A percentile compares a stretch with the other conserved stretches of the same genome.
phyloP scores from a whole-genome alignment of 2,329 filamentous ascomycete genomes.

The Xylaria sp. region DNA sequence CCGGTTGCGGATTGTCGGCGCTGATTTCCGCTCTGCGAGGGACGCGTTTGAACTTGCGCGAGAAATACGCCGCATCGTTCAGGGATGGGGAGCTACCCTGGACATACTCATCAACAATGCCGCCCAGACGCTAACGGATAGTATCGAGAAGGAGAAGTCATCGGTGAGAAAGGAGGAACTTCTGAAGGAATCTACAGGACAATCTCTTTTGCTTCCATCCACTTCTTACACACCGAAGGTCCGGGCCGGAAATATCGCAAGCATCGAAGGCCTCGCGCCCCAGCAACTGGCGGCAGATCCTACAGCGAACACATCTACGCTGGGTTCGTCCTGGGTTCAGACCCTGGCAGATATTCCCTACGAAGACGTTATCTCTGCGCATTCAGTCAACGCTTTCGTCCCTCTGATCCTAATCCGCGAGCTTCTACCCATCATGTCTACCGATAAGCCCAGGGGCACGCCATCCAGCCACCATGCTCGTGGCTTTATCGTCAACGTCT shows the following conservation, averaged over 20 bases:
- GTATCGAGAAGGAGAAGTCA: conserved; percentile 22
- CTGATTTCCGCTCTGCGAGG: conserved; percentile 26
- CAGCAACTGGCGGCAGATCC: not conserved
- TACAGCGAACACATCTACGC: too few relatives aligned
- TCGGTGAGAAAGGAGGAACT: conserved; percentile 1
- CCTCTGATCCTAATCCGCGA: conserved; percentile 33
- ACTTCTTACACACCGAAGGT: conserved; percentile 16
- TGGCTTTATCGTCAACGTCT: too few relatives aligned
- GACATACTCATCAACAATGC: conserved; percentile 34
- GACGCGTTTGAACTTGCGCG: conserved; percentile 29
- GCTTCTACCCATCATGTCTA: conserved; percentile 29
- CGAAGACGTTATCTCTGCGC: conserved; percentile 36
- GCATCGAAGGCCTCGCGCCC: conserved; percentile 17
- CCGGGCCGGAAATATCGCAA: conserved; percentile 13
- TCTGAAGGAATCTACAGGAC: not conserved
- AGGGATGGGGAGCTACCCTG: conserved; percentile 24
- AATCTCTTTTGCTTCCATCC: conserved; percentile 3
- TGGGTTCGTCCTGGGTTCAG: too few relatives aligned
- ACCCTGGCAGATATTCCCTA: conserved; percentile 29
- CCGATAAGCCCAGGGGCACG: not conserved
- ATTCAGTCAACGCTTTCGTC: conserved; percentile 35
- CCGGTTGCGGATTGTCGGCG: conserved; percentile 21
- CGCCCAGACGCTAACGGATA: conserved; percentile 30
- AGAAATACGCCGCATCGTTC: conserved; percentile 16
- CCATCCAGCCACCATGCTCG: not conserved